A percentile compares a stretch with the other conserved stretches of the same genome.
phyloP scores from a whole-genome alignment of 192 early-diverging fungal species.

The Helicostylum pulchrum region DNA sequence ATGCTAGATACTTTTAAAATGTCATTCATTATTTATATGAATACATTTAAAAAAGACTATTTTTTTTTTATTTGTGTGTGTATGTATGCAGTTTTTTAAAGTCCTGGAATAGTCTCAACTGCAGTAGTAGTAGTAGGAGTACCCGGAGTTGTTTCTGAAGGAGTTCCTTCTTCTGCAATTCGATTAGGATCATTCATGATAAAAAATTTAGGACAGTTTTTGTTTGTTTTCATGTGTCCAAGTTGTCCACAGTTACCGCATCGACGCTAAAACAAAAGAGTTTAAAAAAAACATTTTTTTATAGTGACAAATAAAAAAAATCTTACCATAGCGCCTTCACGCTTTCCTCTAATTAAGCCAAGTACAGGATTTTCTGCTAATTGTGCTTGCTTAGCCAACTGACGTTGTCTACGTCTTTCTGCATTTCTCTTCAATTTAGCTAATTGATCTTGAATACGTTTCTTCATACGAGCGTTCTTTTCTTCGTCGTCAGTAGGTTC shows the following conservation, averaged over 20 bases:
- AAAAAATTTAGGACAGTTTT: conserved; percentile 66
- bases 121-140: background rate
- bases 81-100: background rate
- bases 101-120: background rate
- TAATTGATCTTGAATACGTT: conserved; percentile 61
- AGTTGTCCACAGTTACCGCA: conserved; percentile 80
- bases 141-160: conserved; percentile 1
- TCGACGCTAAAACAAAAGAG: conserved; percentile 43
- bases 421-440: conserved; percentile 61
- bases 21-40: too few species aligned
- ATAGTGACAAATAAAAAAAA: background rate
- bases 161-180: background rate
- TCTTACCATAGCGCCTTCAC: conserved; percentile 54
- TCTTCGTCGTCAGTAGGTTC: conserved; percentile 57
- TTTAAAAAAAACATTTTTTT: background rate
- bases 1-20: too few species aligned
- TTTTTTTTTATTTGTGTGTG: background rate
- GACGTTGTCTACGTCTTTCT: conserved; percentile 54
- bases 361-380: conserved; percentile 43
- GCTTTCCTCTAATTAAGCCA: conserved; percentile 53
- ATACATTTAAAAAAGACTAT: background rate
- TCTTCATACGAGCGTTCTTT: conserved; percentile 54
- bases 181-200: conserved; percentile 35
- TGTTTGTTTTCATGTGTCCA: conserved; percentile 89
- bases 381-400: conserved; percentile 43